phyloP scores from a whole-genome alignment of 31 red algal genomes.

The Bonnemaisonia californica region DNA sequence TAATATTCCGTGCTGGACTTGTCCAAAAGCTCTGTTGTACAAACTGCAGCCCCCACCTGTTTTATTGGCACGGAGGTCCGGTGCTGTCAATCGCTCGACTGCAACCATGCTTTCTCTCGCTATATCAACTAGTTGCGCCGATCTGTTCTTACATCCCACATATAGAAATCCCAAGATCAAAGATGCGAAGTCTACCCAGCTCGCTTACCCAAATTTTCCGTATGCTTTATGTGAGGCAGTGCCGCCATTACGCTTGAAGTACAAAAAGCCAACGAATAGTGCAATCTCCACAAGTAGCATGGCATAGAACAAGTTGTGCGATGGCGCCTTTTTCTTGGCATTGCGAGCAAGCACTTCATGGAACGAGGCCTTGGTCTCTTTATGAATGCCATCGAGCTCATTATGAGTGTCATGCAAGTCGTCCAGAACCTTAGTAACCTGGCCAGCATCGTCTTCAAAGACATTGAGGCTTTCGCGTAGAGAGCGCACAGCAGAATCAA shows the following conservation, averaged over 20 bases:
- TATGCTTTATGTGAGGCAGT: not conserved
- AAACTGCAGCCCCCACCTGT: not conserved
- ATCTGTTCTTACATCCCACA: not conserved
- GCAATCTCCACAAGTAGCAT: not conserved
- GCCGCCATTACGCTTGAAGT: not conserved
- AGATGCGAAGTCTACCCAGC: not conserved
- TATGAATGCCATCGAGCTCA: not conserved
- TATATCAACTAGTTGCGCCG: not conserved
- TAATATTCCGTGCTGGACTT: too few species aligned
- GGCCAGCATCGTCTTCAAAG: not conserved
- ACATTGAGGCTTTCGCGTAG: not conserved
- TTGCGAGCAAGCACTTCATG: not conserved
- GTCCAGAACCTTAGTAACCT: not conserved
- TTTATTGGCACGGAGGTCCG: not conserved
- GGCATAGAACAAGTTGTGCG: not conserved
- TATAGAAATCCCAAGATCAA: not conserved
- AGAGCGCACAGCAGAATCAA: not conserved
- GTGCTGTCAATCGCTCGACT: not conserved
- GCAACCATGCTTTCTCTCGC: not conserved
- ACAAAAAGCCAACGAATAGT: not conserved
- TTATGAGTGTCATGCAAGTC: not conserved
- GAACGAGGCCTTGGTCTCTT: not conserved
- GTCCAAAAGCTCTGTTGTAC: not conserved
- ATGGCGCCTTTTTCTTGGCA: not conserved
- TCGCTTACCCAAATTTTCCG: not conserved